A percentile compares a stretch with the other conserved stretches of the same genome.
phyloP scores from a whole-genome alignment of 495 filamentous ascomycete species.

The Parachaetomium inaequale region DNA sequence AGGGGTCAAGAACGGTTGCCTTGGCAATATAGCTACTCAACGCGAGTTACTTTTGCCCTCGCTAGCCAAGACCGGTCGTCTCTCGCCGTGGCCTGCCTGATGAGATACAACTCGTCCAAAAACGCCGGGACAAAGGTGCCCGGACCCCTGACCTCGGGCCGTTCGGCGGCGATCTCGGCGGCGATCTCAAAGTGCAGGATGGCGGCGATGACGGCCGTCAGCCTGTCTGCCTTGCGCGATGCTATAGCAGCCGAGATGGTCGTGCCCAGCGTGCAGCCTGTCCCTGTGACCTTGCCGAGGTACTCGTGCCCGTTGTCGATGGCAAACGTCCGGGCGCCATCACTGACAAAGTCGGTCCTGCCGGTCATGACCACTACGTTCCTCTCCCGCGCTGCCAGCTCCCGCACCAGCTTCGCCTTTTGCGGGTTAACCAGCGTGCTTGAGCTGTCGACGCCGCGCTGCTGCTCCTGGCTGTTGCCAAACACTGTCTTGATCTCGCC shows the following conservation, averaged over 20 bases:
- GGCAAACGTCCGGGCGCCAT: constrained; percentile 62
- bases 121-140: constrained; percentile 88
- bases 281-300: constrained; percentile 81
- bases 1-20: neutral
- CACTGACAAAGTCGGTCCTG: constrained; percentile 69
- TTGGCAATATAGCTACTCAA: constrained; percentile 2
- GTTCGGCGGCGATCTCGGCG: constrained; percentile 65
- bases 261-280: constrained; percentile 82
- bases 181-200: constrained; percentile 82
- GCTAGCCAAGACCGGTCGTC: constrained; percentile 54
- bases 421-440: constrained; percentile 50
- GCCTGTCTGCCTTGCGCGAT: constrained; percentile 54
- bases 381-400: constrained; percentile 62
- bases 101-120: constrained; percentile 63
- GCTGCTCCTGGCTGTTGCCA: constrained; percentile 56
- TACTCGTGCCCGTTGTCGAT: constrained; percentile 75
- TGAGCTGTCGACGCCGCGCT: constrained; percentile 85
- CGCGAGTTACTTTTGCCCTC: constrained; percentile 48
- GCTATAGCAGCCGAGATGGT: constrained; percentile 72
- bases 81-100: constrained; percentile 46
- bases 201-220: constrained; percentile 64
- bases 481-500: constrained; percentile 77
- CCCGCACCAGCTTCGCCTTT: constrained; percentile 56
- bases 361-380: constrained; percentile 88
- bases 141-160: constrained; percentile 66